Evolutionary conservation across 495 filamentous ascomycete genomes (phyloP).

Genomic region (Alectoria sarmentosa): DNA sequence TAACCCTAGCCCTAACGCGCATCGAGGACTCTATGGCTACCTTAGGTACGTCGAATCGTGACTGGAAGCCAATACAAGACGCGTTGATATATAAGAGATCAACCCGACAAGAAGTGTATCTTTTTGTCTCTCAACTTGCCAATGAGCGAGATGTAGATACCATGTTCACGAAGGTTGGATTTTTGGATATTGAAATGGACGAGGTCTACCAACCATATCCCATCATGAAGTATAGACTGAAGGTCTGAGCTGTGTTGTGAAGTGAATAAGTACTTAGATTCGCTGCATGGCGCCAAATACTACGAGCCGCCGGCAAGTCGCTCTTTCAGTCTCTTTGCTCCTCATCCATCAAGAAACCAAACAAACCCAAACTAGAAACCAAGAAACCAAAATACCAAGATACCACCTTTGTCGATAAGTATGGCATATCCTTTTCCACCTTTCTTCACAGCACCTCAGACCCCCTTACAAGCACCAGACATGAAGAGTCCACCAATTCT

Average conservation of each 20-base stretch:
- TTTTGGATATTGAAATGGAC: neutral
- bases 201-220: neutral
- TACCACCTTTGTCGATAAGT: neutral
- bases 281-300: neutral
- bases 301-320: neutral
- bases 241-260: neutral
- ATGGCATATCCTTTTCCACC: conserved; percentile 25
- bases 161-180: neutral
- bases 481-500: conserved; percentile 16
- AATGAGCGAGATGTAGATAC: neutral
- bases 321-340: neutral
- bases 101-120: too few species aligned
- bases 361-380: too few species aligned
- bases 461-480: conserved; percentile 11
- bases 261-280: neutral
- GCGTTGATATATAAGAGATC: too few species aligned
- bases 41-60: neutral
- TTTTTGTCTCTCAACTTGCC: neutral
- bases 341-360: neutral
- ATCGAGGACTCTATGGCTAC: too few species aligned
- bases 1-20: too few species aligned
- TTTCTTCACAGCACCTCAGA: conserved; percentile 17
- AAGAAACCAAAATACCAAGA: neutral
- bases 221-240: neutral
- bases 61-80: neutral